Percentiles rank a stretch among this genome's conserved stretches.
phyloP scores from a whole-genome alignment of 768 basidiomycete species.

The Coprinopsis cinerea region DNA sequence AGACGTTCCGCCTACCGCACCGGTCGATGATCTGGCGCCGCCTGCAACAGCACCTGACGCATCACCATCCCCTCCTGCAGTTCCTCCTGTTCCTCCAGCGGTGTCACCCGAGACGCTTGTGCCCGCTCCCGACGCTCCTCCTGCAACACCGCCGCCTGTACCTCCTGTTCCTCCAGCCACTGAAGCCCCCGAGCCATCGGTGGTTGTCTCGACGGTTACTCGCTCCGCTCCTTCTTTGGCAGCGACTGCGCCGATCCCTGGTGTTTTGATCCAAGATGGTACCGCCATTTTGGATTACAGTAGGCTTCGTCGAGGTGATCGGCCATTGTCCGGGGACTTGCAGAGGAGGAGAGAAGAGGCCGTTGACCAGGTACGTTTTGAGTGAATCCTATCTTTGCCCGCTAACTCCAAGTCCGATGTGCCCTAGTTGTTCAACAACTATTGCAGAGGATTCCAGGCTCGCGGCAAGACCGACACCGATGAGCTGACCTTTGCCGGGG shows the following conservation, averaged over 20 bases:
- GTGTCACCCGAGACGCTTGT: too few relatives aligned
- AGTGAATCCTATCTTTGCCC: too few relatives aligned
- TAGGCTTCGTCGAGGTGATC: not conserved
- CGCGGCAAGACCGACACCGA: not conserved
- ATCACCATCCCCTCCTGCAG: not conserved
- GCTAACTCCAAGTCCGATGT: too few relatives aligned
- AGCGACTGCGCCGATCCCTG: not conserved
- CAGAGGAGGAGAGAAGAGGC: not conserved
- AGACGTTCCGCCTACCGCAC: not conserved
- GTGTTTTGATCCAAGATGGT: not conserved
- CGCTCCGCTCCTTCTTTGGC: not conserved
- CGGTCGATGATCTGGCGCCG: not conserved
- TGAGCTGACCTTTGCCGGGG: not conserved
- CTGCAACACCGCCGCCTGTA: not conserved
- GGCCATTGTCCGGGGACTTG: not conserved
- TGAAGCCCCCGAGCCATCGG: too few relatives aligned
- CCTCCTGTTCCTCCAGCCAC: too few relatives aligned
- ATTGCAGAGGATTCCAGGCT: not conserved
- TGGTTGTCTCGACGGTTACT: not conserved
- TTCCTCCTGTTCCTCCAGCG: not conserved
- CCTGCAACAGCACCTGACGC: not conserved
- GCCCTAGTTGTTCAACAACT: not conserved
- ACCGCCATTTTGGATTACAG: not conserved
- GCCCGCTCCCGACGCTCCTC: not conserved
- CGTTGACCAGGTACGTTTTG: not conserved